These are phyloP conservation scores for Pelargonium exstipulatum DNA, from an alignment of 441 rosid species.

Conservation along the genomic window DNA sequence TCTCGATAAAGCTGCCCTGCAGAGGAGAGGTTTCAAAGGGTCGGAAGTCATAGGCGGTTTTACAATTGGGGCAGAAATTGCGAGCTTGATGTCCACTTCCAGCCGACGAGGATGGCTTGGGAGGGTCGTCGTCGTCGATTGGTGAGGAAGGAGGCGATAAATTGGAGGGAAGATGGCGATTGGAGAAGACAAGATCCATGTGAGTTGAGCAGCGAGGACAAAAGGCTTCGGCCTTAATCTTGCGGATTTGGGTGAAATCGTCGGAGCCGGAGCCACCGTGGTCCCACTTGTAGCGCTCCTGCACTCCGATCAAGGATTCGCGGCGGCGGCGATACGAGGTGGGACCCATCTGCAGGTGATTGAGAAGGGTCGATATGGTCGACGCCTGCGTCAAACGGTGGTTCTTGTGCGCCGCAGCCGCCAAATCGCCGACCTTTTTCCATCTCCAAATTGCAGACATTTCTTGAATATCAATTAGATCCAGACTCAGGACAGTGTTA, in stretches of 20 bases:
- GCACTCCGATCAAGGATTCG: slow-evolving; percentile 37
- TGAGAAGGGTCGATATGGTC: slow-evolving; percentile 29
- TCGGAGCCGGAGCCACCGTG: slow-evolving; percentile 36
- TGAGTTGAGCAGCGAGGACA: slow-evolving; percentile 85
- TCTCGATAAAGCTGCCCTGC: slow-evolving; percentile 81
- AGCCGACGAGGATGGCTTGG: slow-evolving; percentile 10
- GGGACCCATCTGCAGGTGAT: slow-evolving; percentile 30
- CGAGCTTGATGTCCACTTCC: slow-evolving; percentile 55
- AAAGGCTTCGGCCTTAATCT: slow-evolving; percentile 73
- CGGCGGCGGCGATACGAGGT: slow-evolving; percentile 36
- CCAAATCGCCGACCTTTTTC: slow-evolving; percentile 41
- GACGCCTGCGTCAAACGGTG: neutral
- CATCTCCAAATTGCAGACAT: slow-evolving; percentile 70
- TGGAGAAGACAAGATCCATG: slow-evolving; percentile 77
- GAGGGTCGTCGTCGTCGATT: neutral
- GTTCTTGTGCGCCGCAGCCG: slow-evolving; percentile 5
- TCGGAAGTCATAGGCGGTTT: slow-evolving; percentile 68
- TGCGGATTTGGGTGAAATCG: slow-evolving; percentile 32
- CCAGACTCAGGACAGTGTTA: no score
- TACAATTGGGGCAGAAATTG: slow-evolving; percentile 87
- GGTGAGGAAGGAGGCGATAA: slow-evolving; percentile 27
- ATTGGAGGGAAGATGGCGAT: slow-evolving; percentile 35
- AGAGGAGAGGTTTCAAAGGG: slow-evolving; percentile 64
- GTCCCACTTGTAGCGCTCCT: slow-evolving; percentile 70
- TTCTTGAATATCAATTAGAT: neutral